These are phyloP conservation scores for Coleophoma cylindrospora DNA, from an alignment of 2,329 filamentous ascomycete genomes.

Conservation along the genomic window DNA sequence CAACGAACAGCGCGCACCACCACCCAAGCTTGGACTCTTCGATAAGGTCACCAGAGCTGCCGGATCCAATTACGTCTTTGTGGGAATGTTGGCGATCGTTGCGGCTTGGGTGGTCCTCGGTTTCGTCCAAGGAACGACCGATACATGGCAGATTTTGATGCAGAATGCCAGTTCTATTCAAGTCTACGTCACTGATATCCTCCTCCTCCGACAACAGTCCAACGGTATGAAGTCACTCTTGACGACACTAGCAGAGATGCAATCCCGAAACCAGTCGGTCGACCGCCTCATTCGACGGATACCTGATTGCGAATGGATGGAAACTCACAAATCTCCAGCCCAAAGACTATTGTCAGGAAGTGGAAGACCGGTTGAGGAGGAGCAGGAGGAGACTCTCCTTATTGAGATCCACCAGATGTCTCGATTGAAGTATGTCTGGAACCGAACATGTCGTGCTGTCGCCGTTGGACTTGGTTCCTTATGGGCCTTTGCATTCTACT, in stretches of 20 bases:
- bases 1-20: conserved; percentile 3
- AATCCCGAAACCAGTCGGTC: conserved; percentile 27
- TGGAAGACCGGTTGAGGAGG: conserved; percentile 17
- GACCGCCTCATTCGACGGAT: conserved; percentile 24
- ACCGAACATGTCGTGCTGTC: conserved; percentile 9
- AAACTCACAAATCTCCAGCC: conserved; percentile 17
- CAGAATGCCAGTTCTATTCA: conserved; percentile 31
- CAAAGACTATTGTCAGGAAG: conserved; percentile 27
- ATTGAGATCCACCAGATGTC: conserved; percentile 7
- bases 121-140: conserved; percentile 23
- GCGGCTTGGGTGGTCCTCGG: conserved; percentile 26
- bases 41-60: conserved; percentile 22
- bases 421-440: conserved; percentile 8
- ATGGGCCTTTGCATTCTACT: conserved; percentile 27
- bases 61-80: conserved; percentile 22
- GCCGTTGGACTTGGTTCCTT: conserved; percentile 25
- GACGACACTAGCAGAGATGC: conserved; percentile 25
- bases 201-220: conserved; percentile 33
- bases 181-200: conserved; percentile 31
- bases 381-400: conserved; percentile 9
- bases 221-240: conserved; percentile 26
- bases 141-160: conserved; percentile 31
- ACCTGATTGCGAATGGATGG: conserved; percentile 18
- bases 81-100: conserved; percentile 26
- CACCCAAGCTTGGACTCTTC: conserved; percentile 13